These are phyloP conservation scores for Paramecium primaurelia DNA, from an alignment of 73 alveolate genomes.

Conservation along the genomic window DNA sequence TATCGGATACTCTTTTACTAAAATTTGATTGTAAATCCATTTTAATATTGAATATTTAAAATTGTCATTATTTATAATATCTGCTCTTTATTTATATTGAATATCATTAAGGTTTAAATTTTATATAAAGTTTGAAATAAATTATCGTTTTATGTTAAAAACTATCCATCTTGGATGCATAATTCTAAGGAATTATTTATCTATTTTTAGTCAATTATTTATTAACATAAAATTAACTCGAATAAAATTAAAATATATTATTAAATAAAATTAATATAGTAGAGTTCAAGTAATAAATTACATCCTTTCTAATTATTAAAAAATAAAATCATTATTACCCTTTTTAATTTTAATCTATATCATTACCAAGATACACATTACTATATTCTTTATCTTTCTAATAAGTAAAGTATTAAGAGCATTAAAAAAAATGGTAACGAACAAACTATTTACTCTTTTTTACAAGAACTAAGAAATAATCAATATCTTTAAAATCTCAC, in stretches of 20 bases:
- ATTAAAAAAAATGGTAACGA: no score
- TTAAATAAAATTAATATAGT: neutral
- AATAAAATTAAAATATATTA: neutral
- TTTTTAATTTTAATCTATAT: neutral
- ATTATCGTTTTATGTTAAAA: neutral
- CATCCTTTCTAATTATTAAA: neutral
- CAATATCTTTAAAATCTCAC: neutral
- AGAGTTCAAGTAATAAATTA: neutral
- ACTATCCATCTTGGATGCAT: neutral
- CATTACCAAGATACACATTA: no score
- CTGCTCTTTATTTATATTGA: neutral
- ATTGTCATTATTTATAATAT: neutral
- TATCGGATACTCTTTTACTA: neutral
- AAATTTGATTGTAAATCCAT: conserved; percentile 1
- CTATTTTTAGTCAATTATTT: neutral
- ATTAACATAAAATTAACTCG: neutral
- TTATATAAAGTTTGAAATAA: neutral
- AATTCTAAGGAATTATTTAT: neutral
- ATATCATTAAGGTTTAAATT: neutral
- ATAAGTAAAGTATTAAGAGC: no score
- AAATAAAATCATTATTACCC: no score
- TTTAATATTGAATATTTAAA: neutral
- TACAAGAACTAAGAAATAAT: neutral
- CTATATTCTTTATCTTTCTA: no score
- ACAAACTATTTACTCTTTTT: no score